These are phyloP conservation scores for Cryphonectria carpinicola DNA, from an alignment of 2,329 filamentous ascomycete genomes.

Conservation along the genomic window DNA sequence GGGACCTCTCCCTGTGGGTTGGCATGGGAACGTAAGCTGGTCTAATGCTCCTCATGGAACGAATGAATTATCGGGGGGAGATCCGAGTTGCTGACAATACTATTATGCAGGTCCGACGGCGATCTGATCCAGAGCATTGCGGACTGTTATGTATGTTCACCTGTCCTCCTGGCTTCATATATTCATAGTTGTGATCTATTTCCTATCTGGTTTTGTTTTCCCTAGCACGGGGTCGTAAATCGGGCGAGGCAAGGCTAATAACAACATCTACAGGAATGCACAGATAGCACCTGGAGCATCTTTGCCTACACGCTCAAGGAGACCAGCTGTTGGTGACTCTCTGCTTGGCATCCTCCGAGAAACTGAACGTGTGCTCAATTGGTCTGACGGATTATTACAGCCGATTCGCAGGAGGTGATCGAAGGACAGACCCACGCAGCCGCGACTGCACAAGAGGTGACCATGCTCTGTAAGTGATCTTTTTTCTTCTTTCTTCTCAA, in stretches of 20 bases:
- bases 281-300: conserved; percentile 41
- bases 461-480: conserved; percentile 40
- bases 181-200: not conserved
- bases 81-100: too few species aligned
- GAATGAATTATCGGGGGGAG: not conserved
- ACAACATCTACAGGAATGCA: not conserved
- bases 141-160: conserved; percentile 37
- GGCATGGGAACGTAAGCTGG: conserved; percentile 48
- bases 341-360: conserved; percentile 1
- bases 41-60: not conserved
- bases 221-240: not conserved
- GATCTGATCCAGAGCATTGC: conserved; percentile 52
- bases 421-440: conserved; percentile 37
- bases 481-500: not conserved
- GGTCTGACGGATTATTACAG: conserved; percentile 25
- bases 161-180: not conserved
- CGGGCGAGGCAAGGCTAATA: not conserved
- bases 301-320: conserved; percentile 47
- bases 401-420: conserved; percentile 38
- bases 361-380: not conserved
- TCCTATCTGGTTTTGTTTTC: not conserved
- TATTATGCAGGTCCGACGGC: conserved; percentile 36
- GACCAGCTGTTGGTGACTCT: conserved; percentile 34
- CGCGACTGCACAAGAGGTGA: conserved; percentile 39
- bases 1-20: conserved; percentile 52